Evolutionary conservation across 1,284 basidiomycete species (phyloP).

Genomic region (Salmacisia buchloeana): DNA sequence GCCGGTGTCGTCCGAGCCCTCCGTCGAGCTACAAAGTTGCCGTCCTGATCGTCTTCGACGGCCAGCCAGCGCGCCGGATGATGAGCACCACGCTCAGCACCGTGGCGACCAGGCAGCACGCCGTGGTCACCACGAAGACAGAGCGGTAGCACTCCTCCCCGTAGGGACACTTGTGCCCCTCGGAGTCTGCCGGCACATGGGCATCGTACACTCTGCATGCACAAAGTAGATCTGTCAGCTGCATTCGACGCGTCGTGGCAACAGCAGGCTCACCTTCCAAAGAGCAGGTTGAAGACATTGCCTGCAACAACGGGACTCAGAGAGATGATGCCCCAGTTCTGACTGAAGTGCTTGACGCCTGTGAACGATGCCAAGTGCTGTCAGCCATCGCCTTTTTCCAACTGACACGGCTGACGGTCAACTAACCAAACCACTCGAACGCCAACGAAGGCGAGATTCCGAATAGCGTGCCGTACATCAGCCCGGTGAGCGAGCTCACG

Average conservation of each 20-base stretch:
- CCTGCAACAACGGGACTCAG: conserved; percentile 72
- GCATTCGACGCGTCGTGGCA: not conserved
- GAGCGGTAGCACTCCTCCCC: conserved; percentile 47
- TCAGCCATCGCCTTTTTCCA: not conserved
- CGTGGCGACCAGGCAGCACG: conserved; percentile 29
- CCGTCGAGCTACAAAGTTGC: no score
- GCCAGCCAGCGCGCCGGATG: conserved; percentile 12
- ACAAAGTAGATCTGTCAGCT: not conserved
- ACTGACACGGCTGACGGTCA: no score
- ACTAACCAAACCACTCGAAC: conserved; percentile 74
- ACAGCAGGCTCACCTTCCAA: conserved; percentile 56
- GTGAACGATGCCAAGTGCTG: not conserved
- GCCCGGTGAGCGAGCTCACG: conserved; percentile 66
- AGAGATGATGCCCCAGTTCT: conserved; percentile 78
- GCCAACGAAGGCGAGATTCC: conserved; percentile 69
- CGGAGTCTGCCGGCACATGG: not conserved
- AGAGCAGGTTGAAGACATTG: conserved; percentile 76
- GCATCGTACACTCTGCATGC: conserved; percentile 1
- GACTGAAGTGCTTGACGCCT: conserved; percentile 65
- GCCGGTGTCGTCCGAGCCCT: no score
- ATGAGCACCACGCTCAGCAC: conserved; percentile 33
- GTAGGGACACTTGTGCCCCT: conserved; percentile 30
- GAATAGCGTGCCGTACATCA: conserved; percentile 73
- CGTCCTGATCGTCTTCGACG: no score
- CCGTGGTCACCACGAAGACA: conserved; percentile 37